Base-by-base conservation (phyloP, 805 yeast species). In the Myxozyma sirexii region DNA sequence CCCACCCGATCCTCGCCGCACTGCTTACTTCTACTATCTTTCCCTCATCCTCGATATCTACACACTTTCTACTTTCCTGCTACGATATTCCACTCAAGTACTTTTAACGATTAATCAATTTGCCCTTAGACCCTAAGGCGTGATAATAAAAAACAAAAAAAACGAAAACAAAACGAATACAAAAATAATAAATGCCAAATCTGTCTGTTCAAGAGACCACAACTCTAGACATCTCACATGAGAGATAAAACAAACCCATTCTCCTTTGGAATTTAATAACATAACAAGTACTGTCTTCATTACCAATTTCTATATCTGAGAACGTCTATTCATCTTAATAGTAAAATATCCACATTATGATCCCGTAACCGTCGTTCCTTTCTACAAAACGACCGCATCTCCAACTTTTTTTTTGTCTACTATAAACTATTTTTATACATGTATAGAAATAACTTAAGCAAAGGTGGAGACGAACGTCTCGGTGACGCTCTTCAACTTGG, bases 391-490 rank as follows among this genome's bases (percentile, higher is more conserved):
- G 21, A 38, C 19, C n/a, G n/a, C n/a, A n/a, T n/a, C 19, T n/a
- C 41, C 38, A 12, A 13, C 39, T 31, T 47, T 33, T 47, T 47
- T 29, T 33, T 33, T n/a, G n/a, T 35, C 51, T 47, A 47, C 33
- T 47, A n/a, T 27, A 21, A 31, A 27, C 17, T 23, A 10, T 29
- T 29, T n/a, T n/a, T n/a, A n/a, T n/a, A n/a, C n/a, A n/a, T n/a
- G 4, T 49, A 19, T 15, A n/a, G 5, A 35, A 21, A 49, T 41
- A 54, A 37, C 26, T 64, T 66, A 67, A 52, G 68, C 70, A 53
- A 92, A 93, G 76, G 97, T 85, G 75, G 96, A 87, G 77, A 87
- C 85, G 80, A 94, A 94, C 74, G 92, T 81, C 83, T 90, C 93
- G 73, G 98, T 88, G 73, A 91, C 96, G 76, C 87, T 69, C 85